phyloP scores from a whole-genome alignment of 2,329 filamentous ascomycete species.

The Cercospora zeina region DNA sequence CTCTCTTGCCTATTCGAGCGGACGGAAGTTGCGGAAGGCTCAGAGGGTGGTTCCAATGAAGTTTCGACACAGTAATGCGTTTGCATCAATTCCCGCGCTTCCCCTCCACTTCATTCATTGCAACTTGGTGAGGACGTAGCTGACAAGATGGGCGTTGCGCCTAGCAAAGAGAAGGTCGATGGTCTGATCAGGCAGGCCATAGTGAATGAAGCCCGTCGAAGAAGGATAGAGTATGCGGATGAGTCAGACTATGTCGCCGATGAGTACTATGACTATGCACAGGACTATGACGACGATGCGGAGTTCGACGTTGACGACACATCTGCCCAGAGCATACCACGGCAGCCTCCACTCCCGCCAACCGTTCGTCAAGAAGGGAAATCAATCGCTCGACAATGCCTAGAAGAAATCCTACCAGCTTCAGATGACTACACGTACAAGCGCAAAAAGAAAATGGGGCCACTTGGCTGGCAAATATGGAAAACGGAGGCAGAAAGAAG shows the following conservation, averaged over 20 bases:
- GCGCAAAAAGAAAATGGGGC: conserved; percentile 1
- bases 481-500: conserved; percentile 19
- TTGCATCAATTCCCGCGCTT: not conserved
- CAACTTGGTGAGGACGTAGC: conserved; percentile 1
- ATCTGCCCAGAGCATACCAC: not conserved
- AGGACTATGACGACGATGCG: conserved; percentile 1
- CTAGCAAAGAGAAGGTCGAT: not conserved
- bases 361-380: not conserved
- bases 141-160: conserved; percentile 7
- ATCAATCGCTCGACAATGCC: conserved; percentile 10
- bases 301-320: conserved; percentile 1
- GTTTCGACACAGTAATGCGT: not conserved
- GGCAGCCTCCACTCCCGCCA: not conserved
- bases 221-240: not conserved
- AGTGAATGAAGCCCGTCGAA: not conserved
- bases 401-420: conserved; percentile 17
- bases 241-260: not conserved
- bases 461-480: conserved; percentile 21
- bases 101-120: not conserved
- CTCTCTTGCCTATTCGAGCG: not conserved
- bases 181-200: not conserved
- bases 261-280: conserved; percentile 1
- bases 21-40: conserved; percentile 4
- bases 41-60: not conserved
- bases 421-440: conserved; percentile 5